Percentiles rank a stretch among this genome's conserved stretches.
These are phyloP conservation scores for Boletus tomentosulus DNA, from an alignment of 768 basidiomycete genomes.

Conservation along the genomic window DNA sequence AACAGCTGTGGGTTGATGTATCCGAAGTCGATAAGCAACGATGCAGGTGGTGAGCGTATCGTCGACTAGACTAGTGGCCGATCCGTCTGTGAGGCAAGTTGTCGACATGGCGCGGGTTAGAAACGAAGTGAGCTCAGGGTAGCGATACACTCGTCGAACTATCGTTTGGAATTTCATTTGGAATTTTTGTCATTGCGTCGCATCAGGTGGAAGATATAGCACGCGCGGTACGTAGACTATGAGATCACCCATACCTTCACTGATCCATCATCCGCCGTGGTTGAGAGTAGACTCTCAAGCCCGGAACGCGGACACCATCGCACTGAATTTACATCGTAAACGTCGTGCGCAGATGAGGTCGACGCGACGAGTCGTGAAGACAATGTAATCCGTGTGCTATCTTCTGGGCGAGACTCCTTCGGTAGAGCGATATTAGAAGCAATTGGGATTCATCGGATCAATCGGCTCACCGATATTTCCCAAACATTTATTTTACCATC, in stretches of 20 bases:
- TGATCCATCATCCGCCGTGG: conserved; percentile 81
- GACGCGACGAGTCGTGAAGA: conserved; percentile 49
- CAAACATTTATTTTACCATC: conserved; percentile 84
- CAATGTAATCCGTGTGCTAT: conserved; percentile 21
- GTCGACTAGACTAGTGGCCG: too few species aligned
- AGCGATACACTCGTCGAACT: too few species aligned
- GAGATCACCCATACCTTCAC: conserved; percentile 70
- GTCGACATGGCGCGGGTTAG: too few species aligned
- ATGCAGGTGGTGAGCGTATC: too few species aligned
- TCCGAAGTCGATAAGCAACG: too few species aligned
- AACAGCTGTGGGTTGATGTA: too few species aligned
- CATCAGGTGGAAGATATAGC: neutral
- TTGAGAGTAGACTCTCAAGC: conserved; percentile 65
- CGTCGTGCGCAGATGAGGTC: conserved; percentile 66
- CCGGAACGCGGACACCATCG: conserved; percentile 76
- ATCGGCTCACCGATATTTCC: conserved; percentile 56
- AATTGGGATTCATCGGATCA: neutral
- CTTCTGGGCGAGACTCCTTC: conserved; percentile 17
- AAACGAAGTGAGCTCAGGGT: too few species aligned
- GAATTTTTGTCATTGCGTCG: neutral
- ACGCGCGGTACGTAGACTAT: neutral
- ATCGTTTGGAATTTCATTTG: neutral
- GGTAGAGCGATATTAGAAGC: neutral
- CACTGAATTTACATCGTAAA: conserved; percentile 81
- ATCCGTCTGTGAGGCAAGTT: too few species aligned